A percentile compares a stretch with the other conserved stretches of the same genome.
Evolutionary conservation across 2,329 filamentous ascomycete genomes (phyloP).

Genomic region (Neoarthrinium moseri): DNA sequence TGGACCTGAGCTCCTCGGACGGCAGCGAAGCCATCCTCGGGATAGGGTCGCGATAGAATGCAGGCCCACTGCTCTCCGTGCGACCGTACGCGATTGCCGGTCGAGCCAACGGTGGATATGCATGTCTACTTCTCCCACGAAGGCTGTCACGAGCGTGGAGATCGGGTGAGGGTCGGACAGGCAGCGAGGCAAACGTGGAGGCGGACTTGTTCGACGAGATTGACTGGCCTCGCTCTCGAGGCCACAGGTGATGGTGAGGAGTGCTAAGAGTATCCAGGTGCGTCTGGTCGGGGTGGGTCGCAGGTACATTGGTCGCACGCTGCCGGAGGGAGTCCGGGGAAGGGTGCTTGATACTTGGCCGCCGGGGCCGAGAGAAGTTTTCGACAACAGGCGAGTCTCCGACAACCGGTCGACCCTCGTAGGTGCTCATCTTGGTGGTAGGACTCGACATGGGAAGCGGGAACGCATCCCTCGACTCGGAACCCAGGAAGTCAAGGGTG

Average conservation of each 20-base stretch:
- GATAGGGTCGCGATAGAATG: constrained; percentile 32
- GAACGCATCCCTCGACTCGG: constrained; percentile 21
- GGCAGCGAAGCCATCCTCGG: constrained; percentile 44
- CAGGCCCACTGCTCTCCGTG: constrained; percentile 36
- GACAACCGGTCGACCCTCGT: constrained; percentile 26
- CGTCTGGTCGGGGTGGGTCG: constrained; percentile 19
- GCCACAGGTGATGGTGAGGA: constrained; percentile 35
- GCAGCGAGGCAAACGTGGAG: constrained; percentile 44
- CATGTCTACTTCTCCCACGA: constrained; percentile 23
- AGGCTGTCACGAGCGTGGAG: constrained; percentile 25
- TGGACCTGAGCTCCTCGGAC: constrained; percentile 53
- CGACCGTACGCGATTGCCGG: constrained; percentile 29
- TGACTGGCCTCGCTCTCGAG: constrained; percentile 44
- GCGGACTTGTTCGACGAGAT: constrained; percentile 46
- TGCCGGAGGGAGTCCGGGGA: constrained; percentile 32
- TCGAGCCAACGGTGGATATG: constrained; percentile 21
- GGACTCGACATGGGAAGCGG: constrained; percentile 17
- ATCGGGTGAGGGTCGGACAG: constrained; percentile 39
- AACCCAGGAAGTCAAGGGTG: constrained; percentile 18
- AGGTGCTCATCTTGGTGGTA: constrained; percentile 18
- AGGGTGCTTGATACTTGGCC: constrained; percentile 48
- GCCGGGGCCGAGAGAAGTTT: constrained; percentile 61
- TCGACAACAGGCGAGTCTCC: constrained; percentile 39
- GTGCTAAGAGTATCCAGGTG: constrained; percentile 17
- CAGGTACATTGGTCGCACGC: constrained; percentile 21